Evolutionary conservation across 2,329 filamentous ascomycete species (phyloP), one percentile per base, ranked within the genome.

Genomic region (Epichloe glyceriae): DNA sequence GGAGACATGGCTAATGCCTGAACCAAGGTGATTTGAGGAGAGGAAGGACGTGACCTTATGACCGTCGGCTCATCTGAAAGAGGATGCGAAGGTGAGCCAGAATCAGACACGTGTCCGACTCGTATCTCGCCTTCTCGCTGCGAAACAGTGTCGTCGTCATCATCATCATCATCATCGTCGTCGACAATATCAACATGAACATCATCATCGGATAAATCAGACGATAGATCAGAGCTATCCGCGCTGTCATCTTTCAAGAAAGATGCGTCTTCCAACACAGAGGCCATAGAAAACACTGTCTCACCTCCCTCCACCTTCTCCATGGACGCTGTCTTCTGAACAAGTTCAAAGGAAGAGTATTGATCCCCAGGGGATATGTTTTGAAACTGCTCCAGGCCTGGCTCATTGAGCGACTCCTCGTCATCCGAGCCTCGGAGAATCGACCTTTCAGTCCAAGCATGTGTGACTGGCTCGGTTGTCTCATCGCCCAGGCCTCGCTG

Each of bases 401-500:
- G 53, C 14, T 58, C 56, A 6, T 54, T 58, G 15, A 58, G 54
- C 1, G 61, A 61, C 3, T 56, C 56, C 15, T 64, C 64, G 4
- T 70, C 68, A 19, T 75, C 76, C 1, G 73, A 68, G 0, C 67
- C 75, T 49, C 73, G 70, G 4, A 81, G 67, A 30, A 82, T 62
- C 0, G 80, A 82, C 41, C 69, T 72, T 39, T 79, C 67, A 10
- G 73, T 73, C 79, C 79, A 82, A 34, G 38, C 40, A 6, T 22
- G 47, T 14, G 46, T 40, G 4, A 14, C 26, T 12, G 35, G 19
- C 52, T 74, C 70, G 6, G 62, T 64, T 11, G 68, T 68, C 54
- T 79, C 74, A 41, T 80, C 75, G 0, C 72, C 74, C 33, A 75
- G 62, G 3, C 77, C 85, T 47, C 85, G 79, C 54, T 91, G 84